Base-by-base conservation (phyloP, 805 yeast genomes). In the Ogataea pignaliae region DNA sequence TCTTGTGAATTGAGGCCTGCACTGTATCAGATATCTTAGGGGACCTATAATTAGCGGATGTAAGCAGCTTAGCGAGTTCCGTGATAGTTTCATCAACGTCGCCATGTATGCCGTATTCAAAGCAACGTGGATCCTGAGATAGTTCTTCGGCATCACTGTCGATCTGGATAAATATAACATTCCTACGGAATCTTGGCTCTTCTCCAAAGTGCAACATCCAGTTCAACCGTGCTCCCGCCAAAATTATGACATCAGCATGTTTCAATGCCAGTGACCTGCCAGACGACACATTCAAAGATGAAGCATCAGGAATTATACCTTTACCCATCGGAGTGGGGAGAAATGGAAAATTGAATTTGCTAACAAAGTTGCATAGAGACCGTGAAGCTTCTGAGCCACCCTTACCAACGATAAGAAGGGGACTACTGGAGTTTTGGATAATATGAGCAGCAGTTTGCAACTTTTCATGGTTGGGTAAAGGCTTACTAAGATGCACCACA, bases 301-400 rank as follows among this genome's bases (percentile, higher is more conserved):
- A 59, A 3, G 60, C 50, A 55, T 83, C 90, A 3, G 76, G 66
- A 1, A 83, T 62, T 0, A 83, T 77, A 10, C 90, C 90, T 59
- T 83, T 83, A 0, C 85, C 90, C 90, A 83, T 83, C 3, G 90
- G 88, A 0, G 89, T 83, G 10, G 89, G 87, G 39, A 83, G 55
- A 51, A 83, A 83, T 1, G 84, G 78, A 1, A 83, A 40, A 10
- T 65, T 54, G 41, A 78, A 74, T 1, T 42, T 32, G 6, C 57
- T 41, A 15, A 83, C 69, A 40, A 83, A 68, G 0, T 50, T 34
- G 1, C 74, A 59, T 9, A 83, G 46, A 2, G 59, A 55, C 32
- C 61, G 60, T 2, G 68, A 65, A 8, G 52, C 39, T 45, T 74
- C 69, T 0, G 83, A 75, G 3, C 83, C 75, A 3, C 88, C 88